phyloP scores from a whole-genome alignment of 345 rosid species.

The Bretschneidera sinensis region DNA sequence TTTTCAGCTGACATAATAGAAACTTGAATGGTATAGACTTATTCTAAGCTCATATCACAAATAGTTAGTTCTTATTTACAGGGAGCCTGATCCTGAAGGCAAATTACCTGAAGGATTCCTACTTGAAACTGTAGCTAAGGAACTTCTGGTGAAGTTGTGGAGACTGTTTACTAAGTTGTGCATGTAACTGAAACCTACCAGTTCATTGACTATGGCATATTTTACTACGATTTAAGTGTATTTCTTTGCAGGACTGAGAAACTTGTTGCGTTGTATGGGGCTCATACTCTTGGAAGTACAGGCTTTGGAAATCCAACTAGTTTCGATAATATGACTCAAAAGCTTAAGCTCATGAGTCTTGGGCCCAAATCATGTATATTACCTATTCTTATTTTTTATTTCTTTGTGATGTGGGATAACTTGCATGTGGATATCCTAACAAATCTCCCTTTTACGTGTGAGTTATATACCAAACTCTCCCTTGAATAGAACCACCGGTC shows the following conservation, averaged over 20 bases:
- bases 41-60: neutral
- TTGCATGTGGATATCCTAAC: too few species aligned
- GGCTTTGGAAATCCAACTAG: slow-evolving; percentile 71
- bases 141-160: neutral
- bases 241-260: too few species aligned
- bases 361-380: slow-evolving; percentile 72
- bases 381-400: neutral
- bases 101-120: slow-evolving; percentile 77
- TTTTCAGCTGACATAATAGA: too few species aligned
- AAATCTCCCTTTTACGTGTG: too few species aligned
- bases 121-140: neutral
- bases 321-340: slow-evolving; percentile 85
- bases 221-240: too few species aligned
- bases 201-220: neutral
- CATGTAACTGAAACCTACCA: neutral
- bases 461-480: too few species aligned
- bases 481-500: too few species aligned
- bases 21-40: too few species aligned
- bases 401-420: neutral
- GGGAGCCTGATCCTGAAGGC: slow-evolving; percentile 80
- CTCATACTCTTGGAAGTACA: slow-evolving; percentile 87
- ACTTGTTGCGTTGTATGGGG: slow-evolving; percentile 83
- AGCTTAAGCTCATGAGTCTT: slow-evolving; percentile 76
- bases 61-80: slow-evolving; percentile 21
- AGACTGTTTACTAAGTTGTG: neutral